A percentile compares a stretch with the other conserved stretches of the same genome.
Conservation (phyloP, 495 filamentous ascomycete genomes). For the Rostrohypoxylon terebratum region DNA sequence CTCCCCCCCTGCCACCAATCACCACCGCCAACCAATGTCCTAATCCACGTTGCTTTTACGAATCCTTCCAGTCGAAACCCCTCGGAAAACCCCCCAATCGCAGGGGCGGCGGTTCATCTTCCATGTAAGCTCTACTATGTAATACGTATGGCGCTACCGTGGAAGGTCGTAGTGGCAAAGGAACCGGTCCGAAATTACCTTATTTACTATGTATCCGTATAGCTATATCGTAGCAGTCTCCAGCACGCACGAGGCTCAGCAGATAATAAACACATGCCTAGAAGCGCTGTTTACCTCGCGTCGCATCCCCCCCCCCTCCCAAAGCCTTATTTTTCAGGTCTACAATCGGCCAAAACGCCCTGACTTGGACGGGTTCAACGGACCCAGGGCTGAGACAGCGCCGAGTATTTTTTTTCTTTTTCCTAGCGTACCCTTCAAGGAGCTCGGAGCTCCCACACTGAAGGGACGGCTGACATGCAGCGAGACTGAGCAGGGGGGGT, state of each 20-base stretch:
- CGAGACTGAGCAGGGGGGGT: slow-evolving; percentile 1
- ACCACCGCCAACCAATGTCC: background rate
- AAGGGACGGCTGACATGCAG: slow-evolving; percentile 19
- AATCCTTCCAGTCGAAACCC: background rate
- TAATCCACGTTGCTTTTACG: background rate
- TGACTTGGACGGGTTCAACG: background rate
- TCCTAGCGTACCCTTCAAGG: background rate
- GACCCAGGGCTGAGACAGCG: slow-evolving; percentile 8
- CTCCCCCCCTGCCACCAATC: slow-evolving; percentile 6
- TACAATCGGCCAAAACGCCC: background rate
- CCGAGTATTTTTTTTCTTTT: background rate
- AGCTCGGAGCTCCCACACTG: slow-evolving; percentile 1
- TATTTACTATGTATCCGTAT: background rate
- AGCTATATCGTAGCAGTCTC: background rate
- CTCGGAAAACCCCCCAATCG: background rate
- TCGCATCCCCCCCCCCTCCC: background rate
- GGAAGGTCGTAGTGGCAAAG: slow-evolving; percentile 12
- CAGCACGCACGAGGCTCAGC: slow-evolving; percentile 11
- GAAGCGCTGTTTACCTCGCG: slow-evolving; percentile 1
- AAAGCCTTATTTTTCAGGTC: slow-evolving; percentile 12
- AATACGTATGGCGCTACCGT: background rate
- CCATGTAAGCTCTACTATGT: background rate
- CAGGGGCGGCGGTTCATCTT: background rate
- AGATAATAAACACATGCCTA: background rate
- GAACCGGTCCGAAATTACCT: slow-evolving; percentile 7